Percentiles rank a stretch among this genome's conserved stretches.
Evolutionary conservation across 306 rosid genomes (phyloP).

Genomic region (Malus orientalis): DNA sequence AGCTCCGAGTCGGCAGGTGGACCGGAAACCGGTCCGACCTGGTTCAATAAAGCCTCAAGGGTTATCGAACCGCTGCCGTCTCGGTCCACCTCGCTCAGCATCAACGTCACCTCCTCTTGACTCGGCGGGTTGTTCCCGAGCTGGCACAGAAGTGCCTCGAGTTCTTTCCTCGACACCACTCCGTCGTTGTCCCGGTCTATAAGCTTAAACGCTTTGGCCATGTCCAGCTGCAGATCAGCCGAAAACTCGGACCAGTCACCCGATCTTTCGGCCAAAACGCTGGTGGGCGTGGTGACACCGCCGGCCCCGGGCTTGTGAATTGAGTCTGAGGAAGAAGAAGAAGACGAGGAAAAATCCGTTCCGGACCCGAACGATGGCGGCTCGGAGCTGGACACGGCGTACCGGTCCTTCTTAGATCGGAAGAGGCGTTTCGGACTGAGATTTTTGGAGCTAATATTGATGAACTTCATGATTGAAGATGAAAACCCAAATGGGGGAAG

Average conservation of each 20-base stretch:
- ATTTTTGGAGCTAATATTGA: constrained; percentile 34
- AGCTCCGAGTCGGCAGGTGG: constrained; percentile 34
- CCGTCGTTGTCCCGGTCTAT: constrained; percentile 63
- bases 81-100: constrained; percentile 61
- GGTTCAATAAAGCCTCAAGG: constrained; percentile 41
- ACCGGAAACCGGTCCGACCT: constrained; percentile 31
- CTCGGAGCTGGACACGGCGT: constrained; percentile 40
- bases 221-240: constrained; percentile 26
- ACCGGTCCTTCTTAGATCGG: constrained; percentile 37
- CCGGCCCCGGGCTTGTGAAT: constrained; percentile 7
- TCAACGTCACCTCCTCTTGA: constrained; percentile 44
- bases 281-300: constrained; percentile 50
- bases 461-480: constrained; percentile 44
- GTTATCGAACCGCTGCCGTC: constrained; percentile 41
- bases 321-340: neutral
- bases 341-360: constrained; percentile 23
- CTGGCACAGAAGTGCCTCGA: constrained; percentile 43
- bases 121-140: constrained; percentile 37
- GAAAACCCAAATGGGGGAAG: neutral
- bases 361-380: constrained; percentile 57
- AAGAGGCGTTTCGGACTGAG: constrained; percentile 53
- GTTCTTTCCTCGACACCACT: constrained; percentile 47
- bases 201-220: constrained; percentile 41
- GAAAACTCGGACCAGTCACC: constrained; percentile 44
- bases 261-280: constrained; percentile 43